phyloP scores from a whole-genome alignment of 441 rosid genomes.

The Adansonia madagascariensis region DNA sequence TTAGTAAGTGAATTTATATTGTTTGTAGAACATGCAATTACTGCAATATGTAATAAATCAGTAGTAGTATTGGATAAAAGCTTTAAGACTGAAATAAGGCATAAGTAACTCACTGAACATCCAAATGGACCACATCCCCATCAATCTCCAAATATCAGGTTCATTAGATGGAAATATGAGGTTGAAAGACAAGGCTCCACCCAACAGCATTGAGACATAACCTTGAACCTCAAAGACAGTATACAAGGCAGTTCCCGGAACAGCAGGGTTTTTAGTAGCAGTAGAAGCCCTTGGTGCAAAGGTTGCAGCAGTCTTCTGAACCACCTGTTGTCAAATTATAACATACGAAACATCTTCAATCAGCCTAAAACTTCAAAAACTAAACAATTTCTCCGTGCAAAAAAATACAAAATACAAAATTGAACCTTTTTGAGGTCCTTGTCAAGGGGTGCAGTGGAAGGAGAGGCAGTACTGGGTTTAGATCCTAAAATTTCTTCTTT shows the following conservation, averaged over 20 bases:
- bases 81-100: neutral
- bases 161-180: slow-evolving; percentile 84
- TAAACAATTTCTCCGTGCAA: neutral
- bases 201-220: slow-evolving; percentile 72
- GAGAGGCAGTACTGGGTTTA: slow-evolving; percentile 27
- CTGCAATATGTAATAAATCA: neutral
- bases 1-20: neutral
- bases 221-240: slow-evolving; percentile 91
- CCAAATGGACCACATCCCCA: slow-evolving; percentile 99
- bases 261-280: slow-evolving; percentile 85
- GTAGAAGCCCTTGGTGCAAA: slow-evolving; percentile 97
- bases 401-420: neutral
- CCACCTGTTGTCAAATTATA: slow-evolving; percentile 53
- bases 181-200: slow-evolving; percentile 86
- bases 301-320: slow-evolving; percentile 91
- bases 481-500: slow-evolving; percentile 32
- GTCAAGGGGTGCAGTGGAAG: slow-evolving; percentile 46
- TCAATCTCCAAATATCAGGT: slow-evolving; percentile 93
- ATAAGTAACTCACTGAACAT: slow-evolving; percentile 77
- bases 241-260: slow-evolving; percentile 84
- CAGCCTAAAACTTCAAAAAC: slow-evolving; percentile 10
- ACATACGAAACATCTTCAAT: slow-evolving; percentile 8
- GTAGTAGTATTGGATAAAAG: neutral
- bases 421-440: slow-evolving; percentile 80
- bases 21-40: neutral